Base-by-base conservation (phyloP, 371 early-diverging fungal genomes). In the Actinomucor elegans region DNA sequence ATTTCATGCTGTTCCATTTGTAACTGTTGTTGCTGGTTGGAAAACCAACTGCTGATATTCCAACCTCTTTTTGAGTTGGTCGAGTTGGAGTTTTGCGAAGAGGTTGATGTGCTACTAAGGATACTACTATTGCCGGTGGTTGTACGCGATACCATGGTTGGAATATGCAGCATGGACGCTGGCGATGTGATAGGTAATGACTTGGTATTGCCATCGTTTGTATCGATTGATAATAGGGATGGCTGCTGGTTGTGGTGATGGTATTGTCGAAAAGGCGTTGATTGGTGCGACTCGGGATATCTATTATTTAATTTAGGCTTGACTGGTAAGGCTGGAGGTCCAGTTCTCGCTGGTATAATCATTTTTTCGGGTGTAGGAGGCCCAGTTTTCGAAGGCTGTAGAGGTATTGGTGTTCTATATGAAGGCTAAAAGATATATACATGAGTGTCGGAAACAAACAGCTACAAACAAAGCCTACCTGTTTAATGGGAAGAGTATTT, bases 91-190 rank as follows among this genome's bases (percentile, higher is more conserved):
- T 34, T 48, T 51, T 66, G 66, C 1, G 62, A 61, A 11, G 54
- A 52, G 4, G 66, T 61, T 10, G 62, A 61, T 11, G 55, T 51
- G 14, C 55, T 54, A n/a, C 59, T 64, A 7, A 50, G 34, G 9
- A 58, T 46, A 40, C 61, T 61, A 8, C 61, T 57, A 10, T 66
- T 61, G 3, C 66, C 66, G 2, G 66, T 66, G 2, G 53, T 47
- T 33, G 62, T 61, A 5, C 66, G 56, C 9, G 61, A 49, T 15
- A 66, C 33, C 37, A 63, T 40, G 15, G 33, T 24, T 9, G 66
- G 61, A 12, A 64, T 53, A 21, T 58, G 45, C 17, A 52, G 40
- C 24, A 53, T 45, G 5, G 61, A 40, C 8, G 64, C 37, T 5
- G 59, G 46, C 1, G 57, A 52, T 15, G 10, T 21, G 15, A 21